phyloP scores from a whole-genome alignment of 2,329 filamentous ascomycete genomes.

The Aspergillus ruber region DNA sequence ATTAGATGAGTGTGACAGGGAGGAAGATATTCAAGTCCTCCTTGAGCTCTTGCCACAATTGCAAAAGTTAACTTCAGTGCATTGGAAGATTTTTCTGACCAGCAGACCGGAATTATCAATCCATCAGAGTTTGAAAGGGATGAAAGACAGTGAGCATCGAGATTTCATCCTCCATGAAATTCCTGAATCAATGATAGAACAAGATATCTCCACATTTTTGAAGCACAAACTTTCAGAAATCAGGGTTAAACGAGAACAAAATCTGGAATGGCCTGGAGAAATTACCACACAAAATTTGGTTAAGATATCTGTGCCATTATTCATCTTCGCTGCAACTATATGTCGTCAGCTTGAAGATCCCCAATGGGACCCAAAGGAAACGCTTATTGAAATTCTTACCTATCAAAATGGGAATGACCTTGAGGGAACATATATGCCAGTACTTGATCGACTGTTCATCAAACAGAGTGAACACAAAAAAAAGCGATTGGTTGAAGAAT shows the following conservation, averaged over 20 bases:
- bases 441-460: conserved; percentile 12
- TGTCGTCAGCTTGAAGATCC: conserved; percentile 1
- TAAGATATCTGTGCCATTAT: conserved; percentile 2
- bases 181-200: conserved; percentile 9
- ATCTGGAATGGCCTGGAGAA: background rate
- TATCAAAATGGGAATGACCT: conserved; percentile 6
- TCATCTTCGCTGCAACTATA: conserved; percentile 5
- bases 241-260: background rate
- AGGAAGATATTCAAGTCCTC: conserved; percentile 13
- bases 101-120: conserved; percentile 21
- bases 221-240: conserved; percentile 6
- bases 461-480: conserved; percentile 5
- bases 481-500: conserved; percentile 9
- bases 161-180: conserved; percentile 19
- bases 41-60: conserved; percentile 13
- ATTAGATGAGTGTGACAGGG: conserved; percentile 19
- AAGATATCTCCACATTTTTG: conserved; percentile 16
- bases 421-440: conserved; percentile 13
- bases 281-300: background rate
- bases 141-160: conserved; percentile 12
- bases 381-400: background rate
- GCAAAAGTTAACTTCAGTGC: conserved; percentile 3
- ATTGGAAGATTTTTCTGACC: conserved; percentile 16
- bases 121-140: conserved; percentile 6
- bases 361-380: background rate